Evolutionary conservation across 805 yeast species (phyloP), one percentile per base, ranked within the genome.

Genomic region (Sugiyamaella americana): DNA sequence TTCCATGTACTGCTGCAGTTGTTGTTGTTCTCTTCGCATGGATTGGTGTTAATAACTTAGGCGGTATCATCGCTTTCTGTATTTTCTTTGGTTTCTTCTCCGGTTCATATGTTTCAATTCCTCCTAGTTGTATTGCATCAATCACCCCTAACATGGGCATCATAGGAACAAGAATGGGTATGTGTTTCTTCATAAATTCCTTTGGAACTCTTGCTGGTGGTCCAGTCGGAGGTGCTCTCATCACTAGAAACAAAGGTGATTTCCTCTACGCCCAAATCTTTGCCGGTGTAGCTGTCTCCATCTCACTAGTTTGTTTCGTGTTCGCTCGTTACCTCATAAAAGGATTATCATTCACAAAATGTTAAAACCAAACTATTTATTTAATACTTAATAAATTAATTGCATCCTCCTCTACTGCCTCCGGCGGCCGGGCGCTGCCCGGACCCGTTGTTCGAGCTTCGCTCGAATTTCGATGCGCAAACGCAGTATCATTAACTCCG

Each of bases 111-210:
- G 60, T 63, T 23, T 59, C 66, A 5, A 45, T 65, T 11, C 60
- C 62, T 20, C 67, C 67, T 2, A 59, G 65, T 1, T 50, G 62
- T 30, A 52, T 62, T 2, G 64, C 67, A 1, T 49, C 51, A 19
- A 41, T 60, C 30, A 62, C 64, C 4, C 49, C 57, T 0, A 56
- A 62, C 36, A 41, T 60, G 35, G 49, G 53, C 8, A 43, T 56
- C 23, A 51, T 60, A 10, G 66, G 67, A 6, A 54, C 57, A 3
- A 51, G 66, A 4, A 83, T 86, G 86, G 85, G 85, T 2, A 49
- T 79, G 35, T 74, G 86, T 1, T 68, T 84, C 32, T 68, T 74
- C 4, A 56, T 72, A 10, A 79, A 82, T 36, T 72, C 88, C 0
- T 70, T 75, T 55, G 79, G 75, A 2, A 46, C 54, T 21, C 53